Percentiles rank a stretch among this genome's conserved stretches.
Evolutionary conservation across 345 rosid species (phyloP).

Genomic region (Schrenkiella parvula): DNA sequence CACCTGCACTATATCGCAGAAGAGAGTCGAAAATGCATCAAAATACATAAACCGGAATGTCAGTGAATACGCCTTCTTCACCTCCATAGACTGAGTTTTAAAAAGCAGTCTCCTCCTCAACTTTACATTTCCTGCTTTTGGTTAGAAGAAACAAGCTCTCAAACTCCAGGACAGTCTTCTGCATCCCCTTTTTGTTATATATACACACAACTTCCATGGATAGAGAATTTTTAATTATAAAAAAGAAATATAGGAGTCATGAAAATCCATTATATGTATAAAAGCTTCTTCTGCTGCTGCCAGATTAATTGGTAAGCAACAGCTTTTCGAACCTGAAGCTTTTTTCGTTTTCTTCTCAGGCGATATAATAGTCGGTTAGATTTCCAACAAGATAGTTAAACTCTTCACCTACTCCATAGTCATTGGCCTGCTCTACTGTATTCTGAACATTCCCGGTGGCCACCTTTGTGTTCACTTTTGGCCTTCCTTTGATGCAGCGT

Average conservation of each 20-base stretch:
- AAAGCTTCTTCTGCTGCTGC: slow-evolving; percentile 21
- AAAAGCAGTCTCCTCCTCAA: slow-evolving; percentile 19
- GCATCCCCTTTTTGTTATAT: slow-evolving; percentile 34
- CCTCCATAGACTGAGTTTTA: slow-evolving; percentile 17
- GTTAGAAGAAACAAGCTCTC: slow-evolving; percentile 27
- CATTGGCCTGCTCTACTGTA: slow-evolving; percentile 43
- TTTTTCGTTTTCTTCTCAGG: slow-evolving; percentile 17
- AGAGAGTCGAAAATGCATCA: slow-evolving; percentile 29
- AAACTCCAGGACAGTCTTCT: slow-evolving; percentile 18
- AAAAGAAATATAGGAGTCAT: slow-evolving; percentile 1
- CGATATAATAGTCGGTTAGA: slow-evolving; percentile 53
- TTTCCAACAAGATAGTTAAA: slow-evolving; percentile 67
- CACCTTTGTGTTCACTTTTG: slow-evolving; percentile 52
- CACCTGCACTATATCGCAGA: slow-evolving; percentile 28
- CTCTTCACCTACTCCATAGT: slow-evolving; percentile 58
- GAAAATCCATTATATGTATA: slow-evolving; percentile 18
- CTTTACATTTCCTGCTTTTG: slow-evolving; percentile 12
- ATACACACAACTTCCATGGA: slow-evolving; percentile 15
- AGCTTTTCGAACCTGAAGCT: slow-evolving; percentile 18
- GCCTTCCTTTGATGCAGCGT: slow-evolving; percentile 63
- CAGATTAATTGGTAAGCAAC: slow-evolving; percentile 23
- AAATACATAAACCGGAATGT: slow-evolving; percentile 30
- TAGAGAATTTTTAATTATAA: slow-evolving; percentile 5
- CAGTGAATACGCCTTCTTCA: slow-evolving; percentile 6
- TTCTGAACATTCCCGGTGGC: slow-evolving; percentile 37